Evolutionary conservation across 1,139 yeast species (phyloP), one percentile per base, ranked within the genome.

Genomic region (Wickerhamomyces sp.): DNA sequence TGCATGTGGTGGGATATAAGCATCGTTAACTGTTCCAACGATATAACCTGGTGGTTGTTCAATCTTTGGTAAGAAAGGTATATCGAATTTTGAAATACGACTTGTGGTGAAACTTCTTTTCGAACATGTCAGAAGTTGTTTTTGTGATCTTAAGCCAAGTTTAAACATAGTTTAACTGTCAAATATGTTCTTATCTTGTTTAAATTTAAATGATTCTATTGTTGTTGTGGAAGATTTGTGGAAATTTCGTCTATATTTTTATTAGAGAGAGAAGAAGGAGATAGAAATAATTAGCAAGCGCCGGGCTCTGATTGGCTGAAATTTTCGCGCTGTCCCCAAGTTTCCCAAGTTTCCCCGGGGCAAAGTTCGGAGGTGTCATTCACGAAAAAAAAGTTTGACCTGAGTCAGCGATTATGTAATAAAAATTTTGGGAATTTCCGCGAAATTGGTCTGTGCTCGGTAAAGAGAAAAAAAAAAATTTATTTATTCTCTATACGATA

Each of bases 11-110:
- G 75, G 70, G 7, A 68, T 65, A 50, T 72, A 78, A 16, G 91
- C 85, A 44, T 83, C 91, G 54, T 83, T 83, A 27, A 82, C 87
- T 6, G 83, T 74, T 19, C 89, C 93, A 26, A 77, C 75, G 36
- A 83, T 72, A 55, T 72, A 66, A 28, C 91, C 88, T 38, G 91
- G 85, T 26, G 89, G 88, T 58, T 81, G 89, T 38, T 84, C 82
- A 37, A 78, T 71, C 26, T 61, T 67, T 55, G 64, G 72, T 59
- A 64, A 44, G 39, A 62, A 62, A 31, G 68, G 68, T 32, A 63
- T 63, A 22, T 64, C 62, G 32, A 63, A 50, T 31, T 51, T 49
- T 46, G 46, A 16, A 17, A 27, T 16, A 13, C 7, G 4, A 16
- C 26, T 16, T 22, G 31, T 22, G 26, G 15, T 22, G n/a, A 30